A percentile compares a stretch with the other conserved stretches of the same genome.
phyloP scores from a whole-genome alignment of 164 flowering plant species.

The Platanus orientalis region DNA sequence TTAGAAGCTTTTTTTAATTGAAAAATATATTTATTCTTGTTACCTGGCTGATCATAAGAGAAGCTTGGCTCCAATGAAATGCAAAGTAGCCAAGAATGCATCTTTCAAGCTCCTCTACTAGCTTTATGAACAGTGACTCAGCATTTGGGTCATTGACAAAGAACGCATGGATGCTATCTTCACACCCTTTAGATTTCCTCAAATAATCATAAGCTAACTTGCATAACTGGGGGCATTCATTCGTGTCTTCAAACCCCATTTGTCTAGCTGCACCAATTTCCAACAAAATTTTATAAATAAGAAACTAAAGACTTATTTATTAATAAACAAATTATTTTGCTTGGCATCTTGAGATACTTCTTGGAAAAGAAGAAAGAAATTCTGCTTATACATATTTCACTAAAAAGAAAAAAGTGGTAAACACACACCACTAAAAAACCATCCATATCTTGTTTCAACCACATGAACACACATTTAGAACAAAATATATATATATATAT shows the following conservation, averaged over 20 bases:
- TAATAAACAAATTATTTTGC: too few relatives aligned
- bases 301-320: too few relatives aligned
- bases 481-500: too few relatives aligned
- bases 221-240: conserved; percentile 52
- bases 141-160: conserved; percentile 39
- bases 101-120: conserved; percentile 71
- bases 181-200: conserved; percentile 51
- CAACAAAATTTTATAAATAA: neutral
- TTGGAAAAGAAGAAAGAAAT: neutral
- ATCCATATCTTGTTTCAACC: too few relatives aligned
- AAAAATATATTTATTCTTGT: neutral
- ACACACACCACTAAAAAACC: too few relatives aligned
- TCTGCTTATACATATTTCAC: too few relatives aligned
- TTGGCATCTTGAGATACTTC: too few relatives aligned
- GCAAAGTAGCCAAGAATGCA: conserved; percentile 80
- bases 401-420: too few relatives aligned
- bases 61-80: conserved; percentile 73
- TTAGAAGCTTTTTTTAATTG: too few relatives aligned
- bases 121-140: conserved; percentile 47
- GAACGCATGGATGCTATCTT: conserved; percentile 45
- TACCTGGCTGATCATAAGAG: conserved; percentile 66
- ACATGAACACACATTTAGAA: too few relatives aligned
- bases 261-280: conserved; percentile 60
- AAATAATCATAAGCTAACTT: conserved; percentile 61
- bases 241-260: conserved; percentile 61